These are phyloP conservation scores for Aureobasidium sp. DNA, from an alignment of 2,329 filamentous ascomycete genomes.

Conservation along the genomic window DNA sequence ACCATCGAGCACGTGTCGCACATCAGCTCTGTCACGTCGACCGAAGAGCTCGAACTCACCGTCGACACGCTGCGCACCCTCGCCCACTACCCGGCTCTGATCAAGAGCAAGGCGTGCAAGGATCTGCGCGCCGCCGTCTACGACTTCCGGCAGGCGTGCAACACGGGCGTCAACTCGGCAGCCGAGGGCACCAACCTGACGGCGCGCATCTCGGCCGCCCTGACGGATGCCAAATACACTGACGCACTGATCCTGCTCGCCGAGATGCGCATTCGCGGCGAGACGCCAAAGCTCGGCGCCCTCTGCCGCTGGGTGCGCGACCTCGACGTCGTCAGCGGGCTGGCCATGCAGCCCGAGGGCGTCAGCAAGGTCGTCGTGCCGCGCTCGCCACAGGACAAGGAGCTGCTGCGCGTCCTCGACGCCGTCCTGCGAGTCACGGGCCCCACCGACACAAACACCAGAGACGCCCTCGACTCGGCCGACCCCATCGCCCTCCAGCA, in stretches of 20 bases:
- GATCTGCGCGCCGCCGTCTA: slow-evolving; percentile 61
- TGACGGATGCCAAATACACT: slow-evolving; percentile 57
- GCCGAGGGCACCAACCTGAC: slow-evolving; percentile 56
- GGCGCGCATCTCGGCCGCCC: slow-evolving; percentile 57
- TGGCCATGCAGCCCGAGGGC: slow-evolving; percentile 50
- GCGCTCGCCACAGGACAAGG: slow-evolving; percentile 43
- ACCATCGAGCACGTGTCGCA: background rate
- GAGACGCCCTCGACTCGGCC: slow-evolving; percentile 26
- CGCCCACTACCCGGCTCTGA: slow-evolving; percentile 52
- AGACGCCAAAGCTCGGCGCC: slow-evolving; percentile 61
- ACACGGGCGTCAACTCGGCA: slow-evolving; percentile 51
- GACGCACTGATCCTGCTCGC: slow-evolving; percentile 61
- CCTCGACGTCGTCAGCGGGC: slow-evolving; percentile 60
- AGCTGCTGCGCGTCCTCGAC: slow-evolving; percentile 56
- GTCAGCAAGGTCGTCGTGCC: slow-evolving; percentile 29
- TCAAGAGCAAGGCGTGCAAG: slow-evolving; percentile 63
- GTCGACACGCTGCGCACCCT: slow-evolving; percentile 57
- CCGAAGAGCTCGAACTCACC: slow-evolving; percentile 60
- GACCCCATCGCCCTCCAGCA: slow-evolving; percentile 53
- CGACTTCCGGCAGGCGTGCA: slow-evolving; percentile 62
- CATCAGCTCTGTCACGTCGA: slow-evolving; percentile 46
- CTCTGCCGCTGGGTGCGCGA: slow-evolving; percentile 67
- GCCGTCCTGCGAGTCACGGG: slow-evolving; percentile 58
- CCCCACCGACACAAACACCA: slow-evolving; percentile 47
- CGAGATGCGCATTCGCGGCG: slow-evolving; percentile 61